phyloP scores from a whole-genome alignment of 139 green algal species.

The Chlamydomonas asymmetrica region DNA sequence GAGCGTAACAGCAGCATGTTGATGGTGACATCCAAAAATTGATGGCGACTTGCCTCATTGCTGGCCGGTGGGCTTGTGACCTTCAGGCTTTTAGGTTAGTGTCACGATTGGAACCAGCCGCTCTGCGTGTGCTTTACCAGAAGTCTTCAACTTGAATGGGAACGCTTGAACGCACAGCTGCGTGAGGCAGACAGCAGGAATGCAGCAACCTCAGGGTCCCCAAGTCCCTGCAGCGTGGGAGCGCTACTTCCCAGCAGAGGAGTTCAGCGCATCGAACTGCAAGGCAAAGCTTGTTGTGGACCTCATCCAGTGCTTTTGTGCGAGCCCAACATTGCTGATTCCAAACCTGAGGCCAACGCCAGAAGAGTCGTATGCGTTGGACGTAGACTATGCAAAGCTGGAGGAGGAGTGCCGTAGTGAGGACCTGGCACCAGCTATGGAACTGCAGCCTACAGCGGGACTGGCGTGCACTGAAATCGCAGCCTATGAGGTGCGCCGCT shows the following conservation, averaged over 20 bases:
- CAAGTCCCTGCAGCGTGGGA: background rate
- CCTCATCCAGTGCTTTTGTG: slow-evolving; percentile 11
- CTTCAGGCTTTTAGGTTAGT: no score
- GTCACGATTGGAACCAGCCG: no score
- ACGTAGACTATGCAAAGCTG: slow-evolving; percentile 47
- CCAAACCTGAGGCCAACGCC: slow-evolving; percentile 29
- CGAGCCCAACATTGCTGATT: slow-evolving; percentile 39
- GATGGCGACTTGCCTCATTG: no score
- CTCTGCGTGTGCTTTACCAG: no score
- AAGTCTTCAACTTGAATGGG: no score
- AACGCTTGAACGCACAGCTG: no score
- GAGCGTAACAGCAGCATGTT: no score
- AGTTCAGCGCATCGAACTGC: background rate
- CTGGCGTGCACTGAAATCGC: slow-evolving; percentile 61
- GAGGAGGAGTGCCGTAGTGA: slow-evolving; percentile 3
- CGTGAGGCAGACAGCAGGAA: no score
- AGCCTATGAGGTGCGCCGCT: slow-evolving; percentile 43
- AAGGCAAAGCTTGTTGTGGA: slow-evolving; percentile 1
- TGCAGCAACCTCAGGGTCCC: no score
- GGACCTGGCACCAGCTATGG: slow-evolving; percentile 60
- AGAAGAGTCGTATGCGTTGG: slow-evolving; percentile 31
- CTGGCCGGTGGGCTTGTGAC: no score
- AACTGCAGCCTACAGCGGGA: slow-evolving; percentile 55
- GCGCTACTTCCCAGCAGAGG: slow-evolving; percentile 6
- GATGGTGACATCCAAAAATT: no score